These are phyloP conservation scores for Neckera pumila DNA, from an alignment of 225 moss, liverwort and hornwort species.

Conservation along the genomic window DNA sequence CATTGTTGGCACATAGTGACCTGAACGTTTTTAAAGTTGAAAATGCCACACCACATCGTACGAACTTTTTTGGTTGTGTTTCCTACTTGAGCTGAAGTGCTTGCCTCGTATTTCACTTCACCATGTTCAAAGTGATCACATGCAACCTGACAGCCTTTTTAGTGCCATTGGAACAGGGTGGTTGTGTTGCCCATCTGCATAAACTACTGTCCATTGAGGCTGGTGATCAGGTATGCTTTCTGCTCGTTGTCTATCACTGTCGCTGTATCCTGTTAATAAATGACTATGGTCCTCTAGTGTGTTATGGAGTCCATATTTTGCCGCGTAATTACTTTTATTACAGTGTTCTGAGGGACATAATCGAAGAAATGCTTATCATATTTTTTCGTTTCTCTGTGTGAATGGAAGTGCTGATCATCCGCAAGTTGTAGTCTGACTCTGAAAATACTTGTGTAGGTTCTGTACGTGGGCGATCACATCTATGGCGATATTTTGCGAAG, in stretches of 20 bases:
- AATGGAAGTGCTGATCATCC: not conserved
- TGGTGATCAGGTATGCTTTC: slow-evolving; percentile 63
- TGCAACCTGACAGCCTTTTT: not conserved
- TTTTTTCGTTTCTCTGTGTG: not conserved
- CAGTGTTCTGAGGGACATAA: not conserved
- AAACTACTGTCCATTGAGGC: slow-evolving; percentile 74
- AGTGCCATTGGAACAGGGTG: slow-evolving; percentile 44
- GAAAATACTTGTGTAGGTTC: slow-evolving; percentile 35
- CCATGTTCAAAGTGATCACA: not conserved
- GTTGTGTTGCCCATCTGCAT: slow-evolving; percentile 81
- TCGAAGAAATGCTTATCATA: not conserved
- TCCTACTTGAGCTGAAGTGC: not conserved
- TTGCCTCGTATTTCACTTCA: not conserved
- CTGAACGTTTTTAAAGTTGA: not conserved
- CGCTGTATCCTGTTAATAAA: not conserved
- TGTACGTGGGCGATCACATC: slow-evolving; percentile 95
- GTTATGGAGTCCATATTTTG: not conserved
- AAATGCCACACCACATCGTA: not conserved
- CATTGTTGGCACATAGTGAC: not conserved
- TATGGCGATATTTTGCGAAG: slow-evolving; percentile 96
- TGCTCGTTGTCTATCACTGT: not conserved
- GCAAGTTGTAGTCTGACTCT: not conserved
- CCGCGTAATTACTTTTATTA: not conserved
- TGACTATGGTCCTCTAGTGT: not conserved
- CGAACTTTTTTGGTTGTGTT: not conserved